Percentiles rank a stretch among this genome's conserved stretches.
Conservation (phyloP, 2,329 filamentous ascomycete genomes). For the Chaetomium sp. region DNA sequence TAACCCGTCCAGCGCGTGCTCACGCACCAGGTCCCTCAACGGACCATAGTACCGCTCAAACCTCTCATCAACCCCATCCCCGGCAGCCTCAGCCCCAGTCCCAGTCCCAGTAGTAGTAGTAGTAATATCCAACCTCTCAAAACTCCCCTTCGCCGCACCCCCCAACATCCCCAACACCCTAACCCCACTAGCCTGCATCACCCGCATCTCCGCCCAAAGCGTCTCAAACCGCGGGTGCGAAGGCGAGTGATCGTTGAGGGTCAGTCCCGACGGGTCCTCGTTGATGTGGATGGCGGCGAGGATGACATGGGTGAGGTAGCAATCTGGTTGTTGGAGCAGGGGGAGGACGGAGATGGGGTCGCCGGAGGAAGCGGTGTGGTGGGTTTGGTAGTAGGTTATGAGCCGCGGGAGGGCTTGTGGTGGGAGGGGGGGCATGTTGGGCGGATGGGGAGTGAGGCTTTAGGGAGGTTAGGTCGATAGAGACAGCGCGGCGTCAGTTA, state of each 20-base stretch:
- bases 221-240: constrained; percentile 54
- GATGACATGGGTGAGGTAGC: constrained; percentile 62
- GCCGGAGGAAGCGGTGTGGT: constrained; percentile 32
- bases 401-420: constrained; percentile 26
- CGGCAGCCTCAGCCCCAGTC: constrained; percentile 17
- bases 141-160: constrained; percentile 68
- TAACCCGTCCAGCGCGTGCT: constrained; percentile 54
- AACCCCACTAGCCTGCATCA: constrained; percentile 63
- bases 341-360: constrained; percentile 36
- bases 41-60: constrained; percentile 68
- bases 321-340: constrained; percentile 32
- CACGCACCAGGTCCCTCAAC: constrained; percentile 53
- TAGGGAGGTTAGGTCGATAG: neutral
- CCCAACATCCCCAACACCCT: constrained; percentile 77
- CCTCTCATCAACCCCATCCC: neutral
- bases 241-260: constrained; percentile 68
- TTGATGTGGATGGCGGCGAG: constrained; percentile 76
- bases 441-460: neutral
- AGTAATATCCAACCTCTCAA: constrained; percentile 41
- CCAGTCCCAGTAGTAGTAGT: constrained; percentile 30
- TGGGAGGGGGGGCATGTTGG: constrained; percentile 27
- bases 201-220: constrained; percentile 64
- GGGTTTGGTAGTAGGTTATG: constrained; percentile 38
- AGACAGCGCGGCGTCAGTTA: neutral
- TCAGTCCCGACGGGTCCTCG: constrained; percentile 55